Conservation (phyloP, 768 basidiomycete genomes). For the Dentipellis fragilis region DNA sequence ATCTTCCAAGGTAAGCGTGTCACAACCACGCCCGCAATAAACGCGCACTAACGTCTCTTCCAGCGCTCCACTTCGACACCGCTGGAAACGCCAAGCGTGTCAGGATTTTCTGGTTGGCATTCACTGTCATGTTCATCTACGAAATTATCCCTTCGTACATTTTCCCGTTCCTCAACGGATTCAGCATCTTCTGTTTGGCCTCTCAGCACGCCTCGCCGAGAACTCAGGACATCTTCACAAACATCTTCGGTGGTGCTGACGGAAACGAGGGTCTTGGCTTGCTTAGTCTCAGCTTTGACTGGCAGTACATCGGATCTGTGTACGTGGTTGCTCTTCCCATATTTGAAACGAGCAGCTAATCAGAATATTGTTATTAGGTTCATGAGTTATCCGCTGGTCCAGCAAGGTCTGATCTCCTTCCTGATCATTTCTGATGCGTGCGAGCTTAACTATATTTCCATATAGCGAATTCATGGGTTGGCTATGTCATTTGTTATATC, state of each 20-base stretch:
- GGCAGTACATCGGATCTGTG: conserved; percentile 50
- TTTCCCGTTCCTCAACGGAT: conserved; percentile 53
- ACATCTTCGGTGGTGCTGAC: conserved; percentile 55
- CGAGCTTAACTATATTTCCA: neutral
- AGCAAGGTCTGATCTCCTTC: conserved; percentile 32
- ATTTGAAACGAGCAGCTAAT: neutral
- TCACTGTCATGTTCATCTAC: conserved; percentile 41
- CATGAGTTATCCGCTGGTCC: conserved; percentile 44
- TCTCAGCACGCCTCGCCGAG: conserved; percentile 35
- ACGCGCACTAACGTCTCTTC: conserved; percentile 16
- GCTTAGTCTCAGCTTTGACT: conserved; percentile 53
- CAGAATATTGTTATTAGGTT: conserved; percentile 12
- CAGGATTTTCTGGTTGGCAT: conserved; percentile 42
- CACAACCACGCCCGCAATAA: neutral
- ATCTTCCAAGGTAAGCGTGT: conserved; percentile 40
- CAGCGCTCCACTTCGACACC: conserved; percentile 41
- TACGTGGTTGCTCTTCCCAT: conserved; percentile 5
- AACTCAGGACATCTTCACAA: conserved; percentile 41
- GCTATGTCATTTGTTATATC: conserved; percentile 41
- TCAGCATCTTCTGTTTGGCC: conserved; percentile 53
- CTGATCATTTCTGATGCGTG: too few relatives aligned
- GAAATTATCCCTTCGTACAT: conserved; percentile 48
- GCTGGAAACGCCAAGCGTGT: conserved; percentile 35
- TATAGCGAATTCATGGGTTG: conserved; percentile 49
- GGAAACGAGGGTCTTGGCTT: conserved; percentile 63